These are phyloP conservation scores for Kluyveromyces siamensis DNA, from an alignment of 805 yeast species.

Conservation along the genomic window DNA sequence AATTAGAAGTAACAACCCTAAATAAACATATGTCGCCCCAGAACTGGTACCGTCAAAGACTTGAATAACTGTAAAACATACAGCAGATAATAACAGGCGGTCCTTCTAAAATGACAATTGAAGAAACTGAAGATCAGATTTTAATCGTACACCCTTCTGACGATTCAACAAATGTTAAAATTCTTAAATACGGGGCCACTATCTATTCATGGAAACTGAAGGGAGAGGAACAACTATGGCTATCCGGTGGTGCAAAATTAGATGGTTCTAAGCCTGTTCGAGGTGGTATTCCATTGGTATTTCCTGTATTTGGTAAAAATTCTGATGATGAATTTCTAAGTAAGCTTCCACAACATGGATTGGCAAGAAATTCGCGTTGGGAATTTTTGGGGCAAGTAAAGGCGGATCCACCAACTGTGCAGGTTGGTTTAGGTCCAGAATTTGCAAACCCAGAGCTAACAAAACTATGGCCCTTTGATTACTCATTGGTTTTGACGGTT, in stretches of 20 bases:
- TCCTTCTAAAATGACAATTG: conserved; percentile 44
- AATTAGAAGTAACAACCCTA: too few species aligned
- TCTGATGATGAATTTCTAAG: conserved; percentile 48
- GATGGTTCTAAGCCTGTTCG: conserved; percentile 93
- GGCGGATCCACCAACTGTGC: conserved; percentile 65
- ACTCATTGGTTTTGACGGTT: conserved; percentile 66
- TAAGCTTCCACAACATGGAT: conserved; percentile 88
- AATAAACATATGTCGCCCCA: too few species aligned
- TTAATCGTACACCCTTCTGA: conserved; percentile 46
- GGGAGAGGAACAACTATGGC: conserved; percentile 78
- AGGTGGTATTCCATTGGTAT: conserved; percentile 95
- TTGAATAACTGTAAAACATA: too few species aligned
- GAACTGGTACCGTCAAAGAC: too few species aligned
- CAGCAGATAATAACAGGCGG: neutral
- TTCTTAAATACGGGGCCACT: conserved; percentile 84
- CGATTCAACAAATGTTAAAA: conserved; percentile 46
- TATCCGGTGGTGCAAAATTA: conserved; percentile 63
- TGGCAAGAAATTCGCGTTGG: conserved; percentile 88
- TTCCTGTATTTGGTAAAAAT: conserved; percentile 84
- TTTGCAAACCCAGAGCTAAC: conserved; percentile 62
- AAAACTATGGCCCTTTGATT: conserved; percentile 52
- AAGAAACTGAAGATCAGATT: conserved; percentile 57
- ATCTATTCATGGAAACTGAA: conserved; percentile 70
- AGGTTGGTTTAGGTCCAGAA: conserved; percentile 87
- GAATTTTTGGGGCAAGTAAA: conserved; percentile 84